These are phyloP conservation scores for Quercus suber DNA, from an alignment of 306 rosid species.

Conservation along the genomic window DNA sequence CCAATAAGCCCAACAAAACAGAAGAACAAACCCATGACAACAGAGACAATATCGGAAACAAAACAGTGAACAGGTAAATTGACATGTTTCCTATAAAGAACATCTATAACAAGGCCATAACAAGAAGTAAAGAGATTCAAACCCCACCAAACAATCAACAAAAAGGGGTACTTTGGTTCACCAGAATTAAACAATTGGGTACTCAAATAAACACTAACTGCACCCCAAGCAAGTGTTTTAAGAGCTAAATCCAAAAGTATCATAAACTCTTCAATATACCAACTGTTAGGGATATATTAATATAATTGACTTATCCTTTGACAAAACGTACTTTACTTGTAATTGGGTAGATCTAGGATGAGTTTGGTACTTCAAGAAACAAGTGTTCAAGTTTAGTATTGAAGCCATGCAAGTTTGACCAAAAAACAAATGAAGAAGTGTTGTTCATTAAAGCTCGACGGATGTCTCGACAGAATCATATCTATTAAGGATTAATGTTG, in stretches of 20 bases:
- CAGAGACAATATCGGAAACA: conserved; percentile 33
- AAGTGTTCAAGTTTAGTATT: too few species aligned
- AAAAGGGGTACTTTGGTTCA: conserved; percentile 23
- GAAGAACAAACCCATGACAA: conserved; percentile 37
- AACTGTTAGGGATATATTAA: too few species aligned
- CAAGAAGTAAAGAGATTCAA: conserved; percentile 32
- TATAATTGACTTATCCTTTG: too few species aligned
- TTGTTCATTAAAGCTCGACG: too few species aligned
- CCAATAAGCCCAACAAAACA: conserved; percentile 28
- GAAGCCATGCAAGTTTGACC: too few species aligned
- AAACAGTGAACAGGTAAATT: conserved; percentile 24
- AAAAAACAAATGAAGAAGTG: too few species aligned
- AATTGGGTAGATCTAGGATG: too few species aligned
- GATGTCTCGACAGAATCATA: too few species aligned
- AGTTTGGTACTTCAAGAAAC: too few species aligned
- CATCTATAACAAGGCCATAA: conserved; percentile 30
- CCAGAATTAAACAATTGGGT: conserved; percentile 11
- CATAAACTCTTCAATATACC: conserved; percentile 30
- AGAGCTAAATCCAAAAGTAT: conserved; percentile 38
- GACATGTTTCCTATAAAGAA: conserved; percentile 17
- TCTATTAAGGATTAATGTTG: too few species aligned
- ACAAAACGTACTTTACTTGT: too few species aligned
- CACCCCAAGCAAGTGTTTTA: conserved; percentile 12
- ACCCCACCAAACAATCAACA: conserved; percentile 50
- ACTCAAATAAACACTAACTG: conserved; percentile 17